phyloP scores from a whole-genome alignment of 2,329 filamentous ascomycete species.

The Alternaria sp. region DNA sequence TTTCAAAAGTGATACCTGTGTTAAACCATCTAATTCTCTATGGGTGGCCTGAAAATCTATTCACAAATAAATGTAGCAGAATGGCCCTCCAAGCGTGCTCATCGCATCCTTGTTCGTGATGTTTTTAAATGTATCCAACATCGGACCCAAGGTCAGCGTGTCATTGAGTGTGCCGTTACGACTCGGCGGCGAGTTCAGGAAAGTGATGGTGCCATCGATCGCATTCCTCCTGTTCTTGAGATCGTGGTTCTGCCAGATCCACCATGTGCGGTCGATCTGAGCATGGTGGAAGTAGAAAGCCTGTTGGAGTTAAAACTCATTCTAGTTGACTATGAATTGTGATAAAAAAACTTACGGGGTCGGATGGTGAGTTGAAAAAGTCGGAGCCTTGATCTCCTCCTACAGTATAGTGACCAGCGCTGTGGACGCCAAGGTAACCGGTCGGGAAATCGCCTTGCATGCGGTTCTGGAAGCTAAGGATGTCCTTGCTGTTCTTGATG shows the following conservation, averaged over 20 bases:
- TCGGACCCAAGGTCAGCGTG: slow-evolving; percentile 49
- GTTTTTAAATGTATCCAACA: slow-evolving; percentile 26
- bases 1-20: neutral
- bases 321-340: accelerated
- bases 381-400: slow-evolving; percentile 29
- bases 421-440: slow-evolving; percentile 52
- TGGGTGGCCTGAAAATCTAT: accelerated
- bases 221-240: slow-evolving; percentile 45
- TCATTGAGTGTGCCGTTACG: slow-evolving; percentile 57
- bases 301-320: neutral
- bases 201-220: slow-evolving; percentile 56
- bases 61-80: slow-evolving; percentile 55
- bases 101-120: slow-evolving; percentile 50
- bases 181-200: slow-evolving; percentile 55
- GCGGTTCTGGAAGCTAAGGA: slow-evolving; percentile 51
- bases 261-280: slow-evolving; percentile 59
- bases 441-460: slow-evolving; percentile 30
- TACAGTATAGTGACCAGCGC: slow-evolving; percentile 54
- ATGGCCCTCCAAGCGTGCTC: slow-evolving; percentile 54
- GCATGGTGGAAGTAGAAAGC: slow-evolving; percentile 59
- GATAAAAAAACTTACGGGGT: slow-evolving; percentile 39
- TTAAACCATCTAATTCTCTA: neutral
- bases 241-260: slow-evolving; percentile 61
- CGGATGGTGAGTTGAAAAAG: slow-evolving; percentile 56
- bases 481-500: slow-evolving; percentile 32